Base-by-base conservation (phyloP, 2,329 filamentous ascomycete genomes). In the Didymella exigua region DNA sequence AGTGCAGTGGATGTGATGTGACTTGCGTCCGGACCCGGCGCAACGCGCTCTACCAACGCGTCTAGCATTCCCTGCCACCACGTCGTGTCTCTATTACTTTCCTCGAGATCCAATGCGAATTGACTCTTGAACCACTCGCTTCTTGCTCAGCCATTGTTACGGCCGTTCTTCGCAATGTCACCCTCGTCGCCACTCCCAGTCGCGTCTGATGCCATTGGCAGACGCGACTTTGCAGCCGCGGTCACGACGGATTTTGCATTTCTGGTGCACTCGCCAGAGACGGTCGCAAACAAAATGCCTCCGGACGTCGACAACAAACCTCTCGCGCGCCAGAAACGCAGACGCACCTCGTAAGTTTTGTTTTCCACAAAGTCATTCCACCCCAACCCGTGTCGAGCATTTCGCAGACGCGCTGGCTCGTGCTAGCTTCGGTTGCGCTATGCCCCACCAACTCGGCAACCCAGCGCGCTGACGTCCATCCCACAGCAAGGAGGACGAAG, bases 401-500 rank as follows among this genome's bases (percentile, higher is more conserved):
- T 56, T 61, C 57, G 54, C 59, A 64, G 41, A 70, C 71, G 70
- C 68, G 68, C 60, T 67, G 63, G 65, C 61, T 60, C 66, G 68
- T 68, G 66, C 60, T 60, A 42, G 49, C 61, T 58, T 58, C 62
- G 56, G 62, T 51, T 56, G 58, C 58, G 59, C 61, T 58, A 44
- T 53, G 53, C 59, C 65, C 57, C 67, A 58, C 60, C 58, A 60
- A 44, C 49, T 53, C 62, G 57, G 34, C 61, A 64, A 58, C 56
- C 16, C 41, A 43, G 40, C 49, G 29, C 54, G 60, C 70, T 73
- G 56, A 72, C 67, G 62, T 62, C 59, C 54, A 50, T 38, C 60
- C 56, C 49, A 61, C 62, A 75, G 73, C 65, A 75, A 75, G 47
- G 89, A 93, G 76, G 93, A 98, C 78, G 93, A 96, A 79, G 85